phyloP scores from a whole-genome alignment of 139 green algal genomes.

The Coelastrella sp. region DNA sequence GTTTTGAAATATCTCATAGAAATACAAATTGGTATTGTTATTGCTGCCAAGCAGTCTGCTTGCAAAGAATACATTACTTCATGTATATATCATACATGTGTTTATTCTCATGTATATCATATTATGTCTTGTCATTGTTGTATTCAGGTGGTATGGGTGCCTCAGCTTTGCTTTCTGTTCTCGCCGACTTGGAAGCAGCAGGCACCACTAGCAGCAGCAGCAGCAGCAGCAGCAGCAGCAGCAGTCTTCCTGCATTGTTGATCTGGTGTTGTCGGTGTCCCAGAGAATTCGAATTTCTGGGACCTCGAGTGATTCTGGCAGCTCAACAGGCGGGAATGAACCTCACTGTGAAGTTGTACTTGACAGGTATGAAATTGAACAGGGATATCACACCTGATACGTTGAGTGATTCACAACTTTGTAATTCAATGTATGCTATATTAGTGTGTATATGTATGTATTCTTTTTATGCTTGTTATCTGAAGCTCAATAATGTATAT shows the following conservation, averaged over 20 bases:
- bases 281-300: neutral
- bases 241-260: neutral
- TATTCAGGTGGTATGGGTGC: neutral
- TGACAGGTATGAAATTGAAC: neutral
- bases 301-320: neutral
- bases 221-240: neutral
- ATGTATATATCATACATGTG: too few relatives aligned
- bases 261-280: neutral
- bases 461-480: too few relatives aligned
- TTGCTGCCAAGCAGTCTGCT: too few relatives aligned
- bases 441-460: too few relatives aligned
- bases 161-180: neutral
- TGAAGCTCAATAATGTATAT: too few relatives aligned
- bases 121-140: neutral
- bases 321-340: neutral
- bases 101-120: too few relatives aligned
- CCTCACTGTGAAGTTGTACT: neutral
- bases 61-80: too few relatives aligned
- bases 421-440: too few relatives aligned
- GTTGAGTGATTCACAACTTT: too few relatives aligned
- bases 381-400: too few relatives aligned
- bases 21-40: too few relatives aligned
- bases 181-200: neutral
- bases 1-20: too few relatives aligned
- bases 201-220: neutral